Conservation (phyloP, 345 rosid species). For the Citrus reticulata region DNA sequence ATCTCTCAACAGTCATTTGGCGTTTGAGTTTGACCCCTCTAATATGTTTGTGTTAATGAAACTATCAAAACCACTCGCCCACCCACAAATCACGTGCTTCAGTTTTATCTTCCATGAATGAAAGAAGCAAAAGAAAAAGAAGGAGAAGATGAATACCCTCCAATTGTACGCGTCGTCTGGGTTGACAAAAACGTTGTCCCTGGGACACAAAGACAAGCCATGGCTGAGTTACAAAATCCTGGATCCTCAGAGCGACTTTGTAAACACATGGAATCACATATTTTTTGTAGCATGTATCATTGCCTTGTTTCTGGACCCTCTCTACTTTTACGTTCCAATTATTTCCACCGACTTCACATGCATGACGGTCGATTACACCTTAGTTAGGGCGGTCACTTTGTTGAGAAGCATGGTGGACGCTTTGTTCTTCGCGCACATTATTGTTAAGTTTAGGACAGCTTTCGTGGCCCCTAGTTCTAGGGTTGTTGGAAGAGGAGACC, state of each 20-base stretch:
- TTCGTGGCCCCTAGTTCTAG: conserved; percentile 65
- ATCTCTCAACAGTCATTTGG: too few relatives aligned
- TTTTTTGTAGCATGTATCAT: conserved; percentile 62
- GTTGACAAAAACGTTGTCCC: conserved; percentile 9
- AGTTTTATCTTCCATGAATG: neutral
- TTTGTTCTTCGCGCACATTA: conserved; percentile 56
- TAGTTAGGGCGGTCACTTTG: conserved; percentile 58
- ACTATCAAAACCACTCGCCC: neutral
- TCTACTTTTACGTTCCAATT: conserved; percentile 73
- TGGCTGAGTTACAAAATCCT: conserved; percentile 49
- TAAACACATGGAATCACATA: conserved; percentile 65
- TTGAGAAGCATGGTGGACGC: conserved; percentile 64
- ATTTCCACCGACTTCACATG: conserved; percentile 44
- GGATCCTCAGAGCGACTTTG: conserved; percentile 62
- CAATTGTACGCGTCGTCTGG: conserved; percentile 35
- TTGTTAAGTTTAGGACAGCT: conserved; percentile 68
- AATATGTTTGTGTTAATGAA: too few relatives aligned
- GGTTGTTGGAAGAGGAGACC: conserved; percentile 83
- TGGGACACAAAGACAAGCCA: conserved; percentile 36
- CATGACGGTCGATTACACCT: conserved; percentile 38
- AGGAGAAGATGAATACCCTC: conserved; percentile 37
- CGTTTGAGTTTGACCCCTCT: too few relatives aligned
- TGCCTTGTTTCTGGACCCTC: conserved; percentile 81
- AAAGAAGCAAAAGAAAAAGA: neutral
- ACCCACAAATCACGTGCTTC: neutral